Evolutionary conservation across 495 filamentous ascomycete genomes (phyloP).

Genomic region (Polyplosphaeria fusca): DNA sequence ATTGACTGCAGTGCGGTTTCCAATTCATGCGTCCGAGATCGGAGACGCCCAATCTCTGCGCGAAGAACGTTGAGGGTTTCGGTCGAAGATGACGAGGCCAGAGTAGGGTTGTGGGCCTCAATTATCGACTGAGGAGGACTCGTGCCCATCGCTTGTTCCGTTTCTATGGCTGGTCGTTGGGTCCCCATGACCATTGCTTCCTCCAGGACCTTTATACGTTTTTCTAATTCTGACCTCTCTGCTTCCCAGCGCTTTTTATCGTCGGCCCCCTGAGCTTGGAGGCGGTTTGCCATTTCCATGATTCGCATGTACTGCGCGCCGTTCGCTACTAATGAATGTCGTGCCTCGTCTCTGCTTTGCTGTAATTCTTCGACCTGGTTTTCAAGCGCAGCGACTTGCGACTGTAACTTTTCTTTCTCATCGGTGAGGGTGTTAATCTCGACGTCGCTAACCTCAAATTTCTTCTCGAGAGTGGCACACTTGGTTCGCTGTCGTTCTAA

Average conservation of each 20-base stretch:
- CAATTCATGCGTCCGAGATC: slow-evolving; percentile 17
- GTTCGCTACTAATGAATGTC: slow-evolving; percentile 36
- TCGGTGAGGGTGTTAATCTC: slow-evolving; percentile 49
- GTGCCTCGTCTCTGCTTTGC: slow-evolving; percentile 43
- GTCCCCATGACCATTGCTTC: slow-evolving; percentile 32
- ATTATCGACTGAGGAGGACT: slow-evolving; percentile 3
- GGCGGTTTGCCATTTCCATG: slow-evolving; percentile 44
- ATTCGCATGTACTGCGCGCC: slow-evolving; percentile 50
- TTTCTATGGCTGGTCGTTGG: not conserved
- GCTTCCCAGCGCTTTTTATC: slow-evolving; percentile 44
- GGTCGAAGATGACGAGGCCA: slow-evolving; percentile 12
- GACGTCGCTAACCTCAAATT: slow-evolving; percentile 46
- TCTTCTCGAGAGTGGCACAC: slow-evolving; percentile 47
- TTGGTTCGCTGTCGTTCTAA: slow-evolving; percentile 47
- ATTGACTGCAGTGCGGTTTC: slow-evolving; percentile 29
- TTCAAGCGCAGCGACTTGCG: slow-evolving; percentile 44
- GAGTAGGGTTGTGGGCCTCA: not conserved
- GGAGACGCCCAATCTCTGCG: slow-evolving; percentile 25
- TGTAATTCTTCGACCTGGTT: slow-evolving; percentile 44
- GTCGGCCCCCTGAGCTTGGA: slow-evolving; percentile 43
- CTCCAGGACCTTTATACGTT: slow-evolving; percentile 30
- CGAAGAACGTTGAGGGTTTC: slow-evolving; percentile 31
- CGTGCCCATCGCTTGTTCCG: not conserved
- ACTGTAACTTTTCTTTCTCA: slow-evolving; percentile 43
- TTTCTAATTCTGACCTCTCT: slow-evolving; percentile 42